Conservation (phyloP, 257 asterid species). For the Cordia subcordata region DNA sequence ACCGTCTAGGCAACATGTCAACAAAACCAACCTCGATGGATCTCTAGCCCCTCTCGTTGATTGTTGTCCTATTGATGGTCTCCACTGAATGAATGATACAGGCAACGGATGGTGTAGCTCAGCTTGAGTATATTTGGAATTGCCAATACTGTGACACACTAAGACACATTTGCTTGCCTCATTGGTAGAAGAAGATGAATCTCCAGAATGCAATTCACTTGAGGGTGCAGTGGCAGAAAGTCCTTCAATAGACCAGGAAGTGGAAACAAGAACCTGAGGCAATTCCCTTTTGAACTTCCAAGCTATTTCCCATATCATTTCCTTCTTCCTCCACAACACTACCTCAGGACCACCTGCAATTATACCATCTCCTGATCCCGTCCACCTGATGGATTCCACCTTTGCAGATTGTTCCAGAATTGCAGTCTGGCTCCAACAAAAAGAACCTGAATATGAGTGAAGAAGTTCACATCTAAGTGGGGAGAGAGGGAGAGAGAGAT, state of each 20-base stretch:
- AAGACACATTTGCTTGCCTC: slow-evolving; percentile 51
- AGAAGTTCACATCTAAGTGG: slow-evolving; percentile 53
- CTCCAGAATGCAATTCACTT: slow-evolving; percentile 29
- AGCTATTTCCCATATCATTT: slow-evolving; percentile 74
- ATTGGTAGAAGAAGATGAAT: slow-evolving; percentile 28
- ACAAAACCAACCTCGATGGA: slow-evolving; percentile 54
- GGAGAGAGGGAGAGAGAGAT: slow-evolving; percentile 9
- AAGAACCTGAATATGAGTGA: slow-evolving; percentile 99
- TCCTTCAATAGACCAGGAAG: slow-evolving; percentile 73
- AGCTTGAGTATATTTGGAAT: slow-evolving; percentile 36
- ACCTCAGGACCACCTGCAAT: slow-evolving; percentile 80
- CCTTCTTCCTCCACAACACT: slow-evolving; percentile 76
- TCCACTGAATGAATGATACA: slow-evolving; percentile 86
- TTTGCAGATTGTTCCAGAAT: slow-evolving; percentile 61
- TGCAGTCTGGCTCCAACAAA: slow-evolving; percentile 99
- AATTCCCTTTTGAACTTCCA: slow-evolving; percentile 75
- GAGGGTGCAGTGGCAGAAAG: slow-evolving; percentile 79
- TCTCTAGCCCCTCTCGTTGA: slow-evolving; percentile 39
- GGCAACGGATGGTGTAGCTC: slow-evolving; percentile 78
- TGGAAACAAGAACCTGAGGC: slow-evolving; percentile 73
- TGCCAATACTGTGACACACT: slow-evolving; percentile 50
- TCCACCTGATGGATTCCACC: slow-evolving; percentile 84
- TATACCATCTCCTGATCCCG: slow-evolving; percentile 93
- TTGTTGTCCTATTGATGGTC: slow-evolving; percentile 67
- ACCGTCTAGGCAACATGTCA: slow-evolving; percentile 88